Conservation (phyloP, 2,329 filamentous ascomycete genomes). For the Microdochium bolleyi region DNA sequence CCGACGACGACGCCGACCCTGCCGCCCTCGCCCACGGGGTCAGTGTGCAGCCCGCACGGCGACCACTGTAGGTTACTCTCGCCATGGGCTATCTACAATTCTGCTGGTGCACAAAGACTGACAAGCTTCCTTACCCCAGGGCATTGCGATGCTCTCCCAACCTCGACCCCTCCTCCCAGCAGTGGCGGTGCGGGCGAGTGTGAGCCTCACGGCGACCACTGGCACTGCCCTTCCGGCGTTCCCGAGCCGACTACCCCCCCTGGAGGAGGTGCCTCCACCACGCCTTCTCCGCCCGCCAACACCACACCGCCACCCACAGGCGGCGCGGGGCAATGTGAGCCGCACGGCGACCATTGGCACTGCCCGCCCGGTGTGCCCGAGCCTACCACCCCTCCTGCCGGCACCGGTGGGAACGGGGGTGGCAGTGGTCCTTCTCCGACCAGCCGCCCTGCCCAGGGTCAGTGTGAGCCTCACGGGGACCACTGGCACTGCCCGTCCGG, state of each 20-base stretch:
- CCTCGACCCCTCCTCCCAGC: slow-evolving; percentile 1
- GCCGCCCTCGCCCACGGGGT: slow-evolving; percentile 6
- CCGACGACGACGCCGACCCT: slow-evolving; percentile 3
- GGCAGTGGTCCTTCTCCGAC: neutral
- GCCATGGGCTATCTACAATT: neutral
- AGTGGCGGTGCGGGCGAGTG: neutral
- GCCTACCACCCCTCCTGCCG: neutral
- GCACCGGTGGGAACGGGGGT: neutral
- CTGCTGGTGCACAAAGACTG: neutral
- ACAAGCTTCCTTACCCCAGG: neutral
- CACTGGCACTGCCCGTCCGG: slow-evolving; percentile 4
- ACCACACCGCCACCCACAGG: too few species aligned
- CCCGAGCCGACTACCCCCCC: neutral
- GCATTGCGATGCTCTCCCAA: slow-evolving; percentile 5
- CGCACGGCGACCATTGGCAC: neutral
- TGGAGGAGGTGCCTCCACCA: too few species aligned
- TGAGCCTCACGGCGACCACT: neutral
- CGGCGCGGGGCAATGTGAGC: neutral
- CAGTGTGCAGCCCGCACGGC: slow-evolving; percentile 5
- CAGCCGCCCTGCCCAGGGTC: neutral
- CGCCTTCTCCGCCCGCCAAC: too few species aligned
- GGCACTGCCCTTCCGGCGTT: neutral
- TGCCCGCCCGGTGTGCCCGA: neutral
- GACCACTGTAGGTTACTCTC: slow-evolving; percentile 6
- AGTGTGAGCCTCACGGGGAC: slow-evolving; percentile 1